These are phyloP conservation scores for Chalciporus piperatus DNA, from an alignment of 768 basidiomycete genomes.

Conservation along the genomic window DNA sequence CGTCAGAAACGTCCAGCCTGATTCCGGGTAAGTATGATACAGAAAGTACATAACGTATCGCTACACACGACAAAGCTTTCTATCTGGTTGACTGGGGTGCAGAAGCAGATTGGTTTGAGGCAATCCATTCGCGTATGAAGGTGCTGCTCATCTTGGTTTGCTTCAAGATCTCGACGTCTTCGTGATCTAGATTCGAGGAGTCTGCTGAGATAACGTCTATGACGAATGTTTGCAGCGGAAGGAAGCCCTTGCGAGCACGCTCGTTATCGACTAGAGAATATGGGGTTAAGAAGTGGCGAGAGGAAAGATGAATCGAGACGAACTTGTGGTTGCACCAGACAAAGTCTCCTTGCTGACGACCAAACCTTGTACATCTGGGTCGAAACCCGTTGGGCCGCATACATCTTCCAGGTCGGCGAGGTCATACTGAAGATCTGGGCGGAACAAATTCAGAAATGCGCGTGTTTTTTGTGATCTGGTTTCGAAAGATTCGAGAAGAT, in stretches of 20 bases:
- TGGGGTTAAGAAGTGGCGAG: neutral
- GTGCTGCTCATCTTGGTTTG: slow-evolving; percentile 93
- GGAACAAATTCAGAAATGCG: slow-evolving; percentile 70
- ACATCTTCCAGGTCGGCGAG: slow-evolving; percentile 79
- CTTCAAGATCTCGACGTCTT: slow-evolving; percentile 67
- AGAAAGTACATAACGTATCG: slow-evolving; percentile 9
- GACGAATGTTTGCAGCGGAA: slow-evolving; percentile 62
- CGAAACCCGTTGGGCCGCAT: slow-evolving; percentile 87
- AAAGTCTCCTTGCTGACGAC: slow-evolving; percentile 91
- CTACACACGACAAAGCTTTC: neutral
- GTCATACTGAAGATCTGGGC: slow-evolving; percentile 60
- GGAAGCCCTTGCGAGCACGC: slow-evolving; percentile 54
- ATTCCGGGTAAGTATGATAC: neutral
- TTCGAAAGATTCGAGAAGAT: slow-evolving; percentile 61
- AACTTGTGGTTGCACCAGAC: slow-evolving; percentile 70
- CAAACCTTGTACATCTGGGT: slow-evolving; percentile 85
- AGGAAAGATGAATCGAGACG: slow-evolving; percentile 11
- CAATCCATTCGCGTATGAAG: slow-evolving; percentile 88
- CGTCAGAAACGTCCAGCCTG: neutral
- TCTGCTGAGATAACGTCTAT: slow-evolving; percentile 88
- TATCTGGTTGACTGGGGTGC: neutral
- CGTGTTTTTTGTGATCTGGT: slow-evolving; percentile 56
- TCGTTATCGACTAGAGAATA: slow-evolving; percentile 55
- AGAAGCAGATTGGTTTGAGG: slow-evolving; percentile 10
- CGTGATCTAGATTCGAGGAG: slow-evolving; percentile 53